phyloP scores from a whole-genome alignment of 805 yeast genomes.

The Yarrowia hollandica region DNA sequence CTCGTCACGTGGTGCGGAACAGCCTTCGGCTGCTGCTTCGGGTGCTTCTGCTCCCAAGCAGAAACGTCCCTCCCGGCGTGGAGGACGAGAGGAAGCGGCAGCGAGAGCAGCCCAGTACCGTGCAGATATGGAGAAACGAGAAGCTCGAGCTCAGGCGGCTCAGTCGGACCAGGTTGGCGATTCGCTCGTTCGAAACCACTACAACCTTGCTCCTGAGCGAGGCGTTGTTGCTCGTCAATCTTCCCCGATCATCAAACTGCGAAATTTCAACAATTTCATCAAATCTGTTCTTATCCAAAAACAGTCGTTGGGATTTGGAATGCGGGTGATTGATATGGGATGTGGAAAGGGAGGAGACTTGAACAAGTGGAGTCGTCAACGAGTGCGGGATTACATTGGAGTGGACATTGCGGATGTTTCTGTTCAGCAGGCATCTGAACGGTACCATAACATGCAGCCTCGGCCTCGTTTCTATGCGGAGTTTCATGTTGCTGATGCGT shows the following conservation, averaged over 20 bases:
- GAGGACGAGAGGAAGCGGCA: constrained; percentile 30
- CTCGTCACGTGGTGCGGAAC: too few relatives aligned
- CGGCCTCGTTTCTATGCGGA: constrained; percentile 65
- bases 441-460: constrained; percentile 63
- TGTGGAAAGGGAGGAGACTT: constrained; percentile 99
- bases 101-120: constrained; percentile 30
- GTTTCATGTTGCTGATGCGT: constrained; percentile 91
- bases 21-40: too few relatives aligned
- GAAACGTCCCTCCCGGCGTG: constrained; percentile 33
- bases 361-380: constrained; percentile 78
- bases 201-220: constrained; percentile 77
- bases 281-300: constrained; percentile 81
- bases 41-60: constrained; percentile 30
- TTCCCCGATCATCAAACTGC: constrained; percentile 81
- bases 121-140: constrained; percentile 29
- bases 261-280: constrained; percentile 89
- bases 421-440: constrained; percentile 74
- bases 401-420: constrained; percentile 90
- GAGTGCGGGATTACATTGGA: constrained; percentile 77
- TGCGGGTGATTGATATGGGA: constrained; percentile 77
- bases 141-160: constrained; percentile 2
- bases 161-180: constrained; percentile 31
- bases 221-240: constrained; percentile 60
- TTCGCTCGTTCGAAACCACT: constrained; percentile 70
- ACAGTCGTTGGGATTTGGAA: constrained; percentile 50